Conservation (phyloP, 768 basidiomycete genomes). For the Suillus alpinus region DNA sequence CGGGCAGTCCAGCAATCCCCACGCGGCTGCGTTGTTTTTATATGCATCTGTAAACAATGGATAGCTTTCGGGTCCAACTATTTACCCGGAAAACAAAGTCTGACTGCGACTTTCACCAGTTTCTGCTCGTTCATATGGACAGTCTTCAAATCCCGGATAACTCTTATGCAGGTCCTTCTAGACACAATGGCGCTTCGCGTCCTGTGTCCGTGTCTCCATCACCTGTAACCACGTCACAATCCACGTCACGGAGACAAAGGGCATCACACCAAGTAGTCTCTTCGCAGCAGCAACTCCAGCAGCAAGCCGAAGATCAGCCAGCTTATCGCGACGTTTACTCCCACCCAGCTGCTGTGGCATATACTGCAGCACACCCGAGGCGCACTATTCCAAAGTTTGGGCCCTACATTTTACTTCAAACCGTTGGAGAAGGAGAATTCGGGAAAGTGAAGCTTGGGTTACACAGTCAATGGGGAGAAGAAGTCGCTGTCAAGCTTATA, state of each 20-base stretch:
- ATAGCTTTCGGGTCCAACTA: conserved; percentile 7
- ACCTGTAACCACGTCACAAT: conserved; percentile 39
- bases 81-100: conserved; percentile 8
- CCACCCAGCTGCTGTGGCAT: conserved; percentile 84
- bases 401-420: conserved; percentile 92
- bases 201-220: conserved; percentile 59
- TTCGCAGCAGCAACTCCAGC: conserved; percentile 37
- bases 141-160: conserved; percentile 45
- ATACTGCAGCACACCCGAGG: conserved; percentile 75
- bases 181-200: conserved; percentile 39
- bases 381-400: conserved; percentile 93
- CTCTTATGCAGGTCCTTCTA: conserved; percentile 44
- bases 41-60: conserved; percentile 11
- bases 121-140: conserved; percentile 19
- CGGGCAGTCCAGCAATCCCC: conserved; percentile 16
- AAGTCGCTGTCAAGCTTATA: conserved; percentile 98
- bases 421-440: conserved; percentile 97
- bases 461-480: conserved; percentile 90
- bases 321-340: conserved; percentile 73
- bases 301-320: conserved; percentile 41
- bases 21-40: conserved; percentile 23
- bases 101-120: conserved; percentile 3
- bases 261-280: conserved; percentile 74
- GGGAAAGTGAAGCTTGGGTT: conserved; percentile 99
- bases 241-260: conserved; percentile 55